Percentiles rank a stretch among this genome's conserved stretches.
These are phyloP conservation scores for Pyrenochaeta sp. DNA, from an alignment of 2,329 filamentous ascomycete species.

Conservation along the genomic window DNA sequence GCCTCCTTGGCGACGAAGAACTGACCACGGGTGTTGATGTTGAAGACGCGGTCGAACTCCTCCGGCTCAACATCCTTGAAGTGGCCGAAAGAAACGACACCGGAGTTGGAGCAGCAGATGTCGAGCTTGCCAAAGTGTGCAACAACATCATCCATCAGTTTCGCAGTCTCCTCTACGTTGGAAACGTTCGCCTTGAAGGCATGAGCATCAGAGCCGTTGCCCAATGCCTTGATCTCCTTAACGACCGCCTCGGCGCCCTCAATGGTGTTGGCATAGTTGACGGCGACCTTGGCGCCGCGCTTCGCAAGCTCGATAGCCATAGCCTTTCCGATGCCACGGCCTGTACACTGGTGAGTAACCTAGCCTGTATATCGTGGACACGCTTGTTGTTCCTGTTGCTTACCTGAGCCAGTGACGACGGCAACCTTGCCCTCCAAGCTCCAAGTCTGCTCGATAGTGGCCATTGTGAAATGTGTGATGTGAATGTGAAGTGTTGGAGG, in stretches of 20 bases:
- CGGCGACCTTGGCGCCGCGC: slow-evolving; percentile 71
- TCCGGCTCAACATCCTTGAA: slow-evolving; percentile 63
- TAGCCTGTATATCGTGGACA: neutral
- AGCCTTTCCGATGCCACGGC: slow-evolving; percentile 71
- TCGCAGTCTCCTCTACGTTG: slow-evolving; percentile 68
- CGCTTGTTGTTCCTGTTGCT: slow-evolving; percentile 18
- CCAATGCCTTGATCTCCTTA: slow-evolving; percentile 68
- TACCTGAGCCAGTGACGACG: slow-evolving; percentile 62
- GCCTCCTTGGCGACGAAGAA: slow-evolving; percentile 69
- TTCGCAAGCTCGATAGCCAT: slow-evolving; percentile 72
- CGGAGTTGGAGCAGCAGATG: slow-evolving; percentile 75
- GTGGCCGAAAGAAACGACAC: slow-evolving; percentile 63
- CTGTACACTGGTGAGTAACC: slow-evolving; percentile 44
- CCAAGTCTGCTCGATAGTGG: slow-evolving; percentile 55
- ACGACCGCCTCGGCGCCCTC: slow-evolving; percentile 73
- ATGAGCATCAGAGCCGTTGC: slow-evolving; percentile 67
- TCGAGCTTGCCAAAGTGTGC: slow-evolving; percentile 72
- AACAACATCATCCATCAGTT: slow-evolving; percentile 70
- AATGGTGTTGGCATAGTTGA: slow-evolving; percentile 73
- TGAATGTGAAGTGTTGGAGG: slow-evolving; percentile 22
- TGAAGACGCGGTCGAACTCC: slow-evolving; percentile 67
- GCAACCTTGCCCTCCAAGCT: slow-evolving; percentile 64
- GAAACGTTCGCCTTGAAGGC: slow-evolving; percentile 74
- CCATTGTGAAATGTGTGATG: slow-evolving; percentile 46
- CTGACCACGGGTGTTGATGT: slow-evolving; percentile 69